These are phyloP conservation scores for Blastobotrys aristatus DNA, from an alignment of 1,139 yeast species.

Conservation along the genomic window DNA sequence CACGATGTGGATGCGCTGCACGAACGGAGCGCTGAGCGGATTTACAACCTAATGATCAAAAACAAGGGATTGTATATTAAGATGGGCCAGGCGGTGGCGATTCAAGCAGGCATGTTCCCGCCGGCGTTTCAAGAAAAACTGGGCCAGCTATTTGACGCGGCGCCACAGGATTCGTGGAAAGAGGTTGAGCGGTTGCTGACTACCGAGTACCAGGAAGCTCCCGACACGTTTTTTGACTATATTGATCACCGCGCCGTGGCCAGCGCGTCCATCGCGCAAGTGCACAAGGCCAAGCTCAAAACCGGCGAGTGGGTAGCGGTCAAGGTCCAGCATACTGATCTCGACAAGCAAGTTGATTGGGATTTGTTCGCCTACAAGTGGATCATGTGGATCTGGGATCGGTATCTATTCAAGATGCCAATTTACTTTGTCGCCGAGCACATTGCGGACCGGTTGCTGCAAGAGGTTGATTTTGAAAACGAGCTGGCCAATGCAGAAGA, in stretches of 20 bases:
- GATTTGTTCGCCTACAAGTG: constrained; percentile 55
- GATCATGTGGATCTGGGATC: constrained; percentile 50
- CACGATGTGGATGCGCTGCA: constrained; percentile 51
- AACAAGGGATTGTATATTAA: constrained; percentile 75
- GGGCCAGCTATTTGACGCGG: constrained; percentile 58
- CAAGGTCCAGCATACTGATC: constrained; percentile 62
- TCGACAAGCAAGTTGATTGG: constrained; percentile 50
- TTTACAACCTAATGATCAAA: constrained; percentile 46
- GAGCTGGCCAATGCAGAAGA: constrained; percentile 51
- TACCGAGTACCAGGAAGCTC: constrained; percentile 47
- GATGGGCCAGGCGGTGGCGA: constrained; percentile 70
- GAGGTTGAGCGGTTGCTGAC: constrained; percentile 45
- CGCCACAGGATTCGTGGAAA: constrained; percentile 63
- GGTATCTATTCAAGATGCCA: constrained; percentile 57
- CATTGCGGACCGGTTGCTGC: constrained; percentile 51
- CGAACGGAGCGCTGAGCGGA: constrained; percentile 51
- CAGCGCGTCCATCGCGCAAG: constrained; percentile 72
- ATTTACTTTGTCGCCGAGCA: constrained; percentile 52
- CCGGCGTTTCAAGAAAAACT: constrained; percentile 53
- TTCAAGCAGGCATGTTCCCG: constrained; percentile 66
- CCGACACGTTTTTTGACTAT: constrained; percentile 41
- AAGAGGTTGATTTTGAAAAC: constrained; percentile 56
- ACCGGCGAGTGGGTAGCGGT: constrained; percentile 59
- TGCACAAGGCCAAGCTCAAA: constrained; percentile 51
- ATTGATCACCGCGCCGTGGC: constrained; percentile 57